Evolutionary conservation across 2,329 filamentous ascomycete genomes (phyloP).

Genomic region (Trichoderma sp.): DNA sequence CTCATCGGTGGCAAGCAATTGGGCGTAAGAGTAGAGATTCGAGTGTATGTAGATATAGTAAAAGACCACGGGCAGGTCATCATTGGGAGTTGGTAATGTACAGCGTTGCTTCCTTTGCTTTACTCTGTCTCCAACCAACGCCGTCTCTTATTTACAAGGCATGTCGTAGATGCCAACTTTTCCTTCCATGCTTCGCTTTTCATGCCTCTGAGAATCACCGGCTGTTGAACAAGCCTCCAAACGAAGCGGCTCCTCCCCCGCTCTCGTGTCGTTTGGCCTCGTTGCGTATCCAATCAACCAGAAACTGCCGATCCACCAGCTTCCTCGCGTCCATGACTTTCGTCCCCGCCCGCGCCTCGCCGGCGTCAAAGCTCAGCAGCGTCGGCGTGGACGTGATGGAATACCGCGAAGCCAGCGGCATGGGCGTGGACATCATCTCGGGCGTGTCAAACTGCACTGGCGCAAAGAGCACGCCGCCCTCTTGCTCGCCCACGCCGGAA

Average conservation of each 20-base stretch:
- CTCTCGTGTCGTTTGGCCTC: constrained; percentile 53
- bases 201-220: constrained; percentile 19
- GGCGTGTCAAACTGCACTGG: constrained; percentile 59
- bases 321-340: constrained; percentile 52
- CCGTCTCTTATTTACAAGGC: no score
- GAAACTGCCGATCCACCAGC: constrained; percentile 51
- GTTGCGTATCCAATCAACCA: constrained; percentile 56
- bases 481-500: constrained; percentile 54
- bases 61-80: background rate
- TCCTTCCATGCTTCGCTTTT: background rate
- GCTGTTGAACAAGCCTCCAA: constrained; percentile 47
- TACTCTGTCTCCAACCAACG: background rate
- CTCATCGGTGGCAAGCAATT: background rate
- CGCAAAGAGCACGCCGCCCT: constrained; percentile 58
- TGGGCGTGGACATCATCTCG: constrained; percentile 51
- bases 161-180: background rate
- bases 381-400: constrained; percentile 62
- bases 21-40: background rate
- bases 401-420: constrained; percentile 52
- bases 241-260: constrained; percentile 42
- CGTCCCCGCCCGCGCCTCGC: constrained; percentile 52
- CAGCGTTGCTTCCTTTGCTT: background rate
- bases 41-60: background rate
- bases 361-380: constrained; percentile 58
- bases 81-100: background rate